These are phyloP conservation scores for Diversispora eburnea DNA, from an alignment of 192 early-diverging fungal species.

Conservation along the genomic window DNA sequence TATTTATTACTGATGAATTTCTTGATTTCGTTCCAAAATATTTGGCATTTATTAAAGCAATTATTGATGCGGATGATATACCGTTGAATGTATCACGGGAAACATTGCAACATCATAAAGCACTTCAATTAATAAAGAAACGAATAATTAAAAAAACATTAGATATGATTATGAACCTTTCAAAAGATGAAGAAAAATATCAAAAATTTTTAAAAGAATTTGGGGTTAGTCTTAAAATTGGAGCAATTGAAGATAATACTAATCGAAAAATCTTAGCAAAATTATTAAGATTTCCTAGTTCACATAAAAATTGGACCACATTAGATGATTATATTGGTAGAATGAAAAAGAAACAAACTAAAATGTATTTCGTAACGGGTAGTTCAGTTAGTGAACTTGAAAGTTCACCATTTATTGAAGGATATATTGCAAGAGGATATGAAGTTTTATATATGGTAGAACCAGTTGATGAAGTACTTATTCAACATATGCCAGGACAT, in stretches of 20 bases:
- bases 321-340: constrained; percentile 76
- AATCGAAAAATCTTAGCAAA: constrained; percentile 73
- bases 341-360: constrained; percentile 88
- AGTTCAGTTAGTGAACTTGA: constrained; percentile 61
- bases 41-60: constrained; percentile 88
- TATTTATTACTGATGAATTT: constrained; percentile 95
- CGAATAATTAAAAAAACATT: constrained; percentile 86
- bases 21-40: constrained; percentile 83
- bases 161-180: constrained; percentile 75
- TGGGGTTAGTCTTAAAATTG: constrained; percentile 77
- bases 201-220: constrained; percentile 70
- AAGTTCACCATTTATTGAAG: constrained; percentile 90
- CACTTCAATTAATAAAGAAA: constrained; percentile 80
- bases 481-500: constrained; percentile 68
- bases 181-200: constrained; percentile 66
- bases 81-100: constrained; percentile 98
- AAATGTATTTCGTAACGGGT: constrained; percentile 87
- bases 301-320: constrained; percentile 53
- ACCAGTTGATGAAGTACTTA: constrained; percentile 72
- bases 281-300: constrained; percentile 79
- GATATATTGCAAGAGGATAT: constrained; percentile 79
- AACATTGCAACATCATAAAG: constrained; percentile 85
- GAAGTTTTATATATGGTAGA: constrained; percentile 85
- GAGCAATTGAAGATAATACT: constrained; percentile 77
- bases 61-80: constrained; percentile 95